These are phyloP conservation scores for Tagetes erecta DNA, from an alignment of 129 eudicot genomes.

Conservation along the genomic window DNA sequence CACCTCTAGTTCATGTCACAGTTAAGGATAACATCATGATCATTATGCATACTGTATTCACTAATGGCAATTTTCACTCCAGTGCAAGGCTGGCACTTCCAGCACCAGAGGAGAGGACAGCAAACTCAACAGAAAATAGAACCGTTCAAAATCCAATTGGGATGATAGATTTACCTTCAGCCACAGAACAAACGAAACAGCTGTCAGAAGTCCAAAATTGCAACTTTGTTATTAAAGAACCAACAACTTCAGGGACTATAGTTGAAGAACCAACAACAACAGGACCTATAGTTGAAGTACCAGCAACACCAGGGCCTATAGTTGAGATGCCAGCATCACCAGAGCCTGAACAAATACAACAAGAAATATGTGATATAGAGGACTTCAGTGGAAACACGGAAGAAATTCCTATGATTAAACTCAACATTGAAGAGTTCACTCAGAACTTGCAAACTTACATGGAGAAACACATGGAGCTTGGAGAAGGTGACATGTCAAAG, in stretches of 20 bases:
- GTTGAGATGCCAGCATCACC: slow-evolving; percentile 78
- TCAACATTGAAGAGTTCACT: slow-evolving; percentile 80
- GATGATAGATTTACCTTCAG: slow-evolving; percentile 43
- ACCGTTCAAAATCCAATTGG: slow-evolving; percentile 42
- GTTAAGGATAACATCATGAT: not conserved
- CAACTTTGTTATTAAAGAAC: slow-evolving; percentile 60
- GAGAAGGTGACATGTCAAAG: slow-evolving; percentile 70
- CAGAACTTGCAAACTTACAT: slow-evolving; percentile 67
- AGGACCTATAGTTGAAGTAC: slow-evolving; percentile 63
- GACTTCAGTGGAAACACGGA: slow-evolving; percentile 67
- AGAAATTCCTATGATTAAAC: slow-evolving; percentile 87
- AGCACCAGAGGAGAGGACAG: slow-evolving; percentile 70
- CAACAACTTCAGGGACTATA: slow-evolving; percentile 61
- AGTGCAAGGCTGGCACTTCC: slow-evolving; percentile 96
- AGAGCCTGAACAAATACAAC: slow-evolving; percentile 59
- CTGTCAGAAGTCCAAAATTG: slow-evolving; percentile 35
- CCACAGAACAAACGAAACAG: slow-evolving; percentile 22
- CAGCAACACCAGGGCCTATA: slow-evolving; percentile 50
- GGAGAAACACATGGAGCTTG: slow-evolving; percentile 64
- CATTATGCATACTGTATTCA: slow-evolving; percentile 13
- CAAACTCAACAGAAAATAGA: slow-evolving; percentile 38
- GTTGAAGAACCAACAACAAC: slow-evolving; percentile 62
- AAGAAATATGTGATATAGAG: slow-evolving; percentile 61
- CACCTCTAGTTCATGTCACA: not conserved
- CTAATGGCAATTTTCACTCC: slow-evolving; percentile 33